Conservation (phyloP, 495 filamentous ascomycete species). For the Elaphomyces granulatus region DNA sequence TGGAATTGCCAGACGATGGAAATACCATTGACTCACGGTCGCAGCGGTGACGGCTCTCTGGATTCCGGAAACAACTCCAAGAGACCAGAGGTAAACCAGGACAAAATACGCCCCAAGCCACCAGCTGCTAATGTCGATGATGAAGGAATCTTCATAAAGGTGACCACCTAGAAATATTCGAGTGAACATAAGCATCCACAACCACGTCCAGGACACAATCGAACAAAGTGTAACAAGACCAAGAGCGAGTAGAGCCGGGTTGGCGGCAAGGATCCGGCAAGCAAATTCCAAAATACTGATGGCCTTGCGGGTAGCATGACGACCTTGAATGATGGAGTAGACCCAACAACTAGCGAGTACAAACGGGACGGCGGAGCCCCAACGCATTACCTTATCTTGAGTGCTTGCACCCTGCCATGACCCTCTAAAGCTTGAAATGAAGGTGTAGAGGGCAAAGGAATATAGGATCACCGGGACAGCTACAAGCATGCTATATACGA, state of each 20-base stretch:
- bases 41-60: conserved; percentile 87
- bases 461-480: conserved; percentile 74
- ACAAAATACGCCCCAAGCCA: conserved; percentile 83
- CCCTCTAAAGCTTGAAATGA: conserved; percentile 78
- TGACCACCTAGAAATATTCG: conserved; percentile 82
- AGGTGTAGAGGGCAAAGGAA: conserved; percentile 79
- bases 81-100: conserved; percentile 87
- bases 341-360: conserved; percentile 64
- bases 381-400: conserved; percentile 85
- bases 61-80: conserved; percentile 69
- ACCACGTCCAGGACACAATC: conserved; percentile 82
- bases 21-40: conserved; percentile 97
- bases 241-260: conserved; percentile 67
- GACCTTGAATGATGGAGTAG: conserved; percentile 62
- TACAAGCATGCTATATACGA: conserved; percentile 65
- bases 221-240: conserved; percentile 63
- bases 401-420: conserved; percentile 49
- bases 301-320: conserved; percentile 63
- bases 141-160: conserved; percentile 49
- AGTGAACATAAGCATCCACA: conserved; percentile 95
- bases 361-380: conserved; percentile 63
- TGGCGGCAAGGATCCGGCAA: conserved; percentile 70
- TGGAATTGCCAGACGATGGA: conserved; percentile 75
- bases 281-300: conserved; percentile 83
- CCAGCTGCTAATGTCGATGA: conserved; percentile 79